Evolutionary conservation across 345 rosid genomes (phyloP), one percentile per base, ranked within the genome.

Genomic region (Camelina sativa): DNA sequence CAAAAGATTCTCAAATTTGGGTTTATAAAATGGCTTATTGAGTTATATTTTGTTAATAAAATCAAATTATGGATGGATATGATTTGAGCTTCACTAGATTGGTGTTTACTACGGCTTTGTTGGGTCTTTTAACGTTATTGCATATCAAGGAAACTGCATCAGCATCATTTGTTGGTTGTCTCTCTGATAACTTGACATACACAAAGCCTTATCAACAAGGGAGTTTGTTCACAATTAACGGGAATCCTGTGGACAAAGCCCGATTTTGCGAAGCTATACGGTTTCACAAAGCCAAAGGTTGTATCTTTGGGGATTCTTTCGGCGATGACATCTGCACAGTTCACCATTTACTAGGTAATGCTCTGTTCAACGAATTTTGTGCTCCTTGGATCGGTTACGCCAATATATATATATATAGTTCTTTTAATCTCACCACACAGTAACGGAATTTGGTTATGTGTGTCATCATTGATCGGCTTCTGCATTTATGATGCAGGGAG

Each of bases 261-360:
- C 57, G 67, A 9, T 88, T 90, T 79, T 95, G 96, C 71, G 66
- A 84, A 68, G 84, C 84, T 59, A 69, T 91, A n/a, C 80, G 53
- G 65, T 79, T 73, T 76, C 83, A 86, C 73, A 46, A 76, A 53
- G 79, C 75, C 62, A 80, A 82, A 79, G 80, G 71, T 37, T 90
- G 95, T 71, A 57, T 76, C 65, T 54, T 84, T 28, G 72, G 69
- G 35, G 79, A 79, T 62, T 86, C 77, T 74, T 46, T 22, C 37
- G 53, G 56, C 51, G 80, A 80, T 30, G 75, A 78, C 72, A 75
- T 71, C 58, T 84, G 90, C 70, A 77, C 77, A 51, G 67, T 75
- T 72, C 77, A 77, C 48, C 62, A 67, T 76, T 76, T 79, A 59
- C 65, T 44, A 81, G 96, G 97, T 91, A 81, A 81, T 73, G 79